Base-by-base conservation (phyloP, 129 eudicot species). In the Flaveria robusta region DNA sequence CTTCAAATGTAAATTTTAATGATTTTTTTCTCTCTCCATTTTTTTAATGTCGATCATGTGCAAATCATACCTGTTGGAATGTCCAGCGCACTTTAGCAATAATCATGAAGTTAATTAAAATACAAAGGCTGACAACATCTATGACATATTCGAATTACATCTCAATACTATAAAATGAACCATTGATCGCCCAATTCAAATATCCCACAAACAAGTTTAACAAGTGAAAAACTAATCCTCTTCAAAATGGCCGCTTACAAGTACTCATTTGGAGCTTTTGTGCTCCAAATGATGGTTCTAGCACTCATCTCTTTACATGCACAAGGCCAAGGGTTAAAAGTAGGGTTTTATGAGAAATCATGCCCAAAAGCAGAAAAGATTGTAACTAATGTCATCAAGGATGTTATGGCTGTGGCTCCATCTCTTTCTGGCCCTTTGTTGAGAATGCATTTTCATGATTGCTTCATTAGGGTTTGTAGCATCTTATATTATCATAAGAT, bases 371-470 rank as follows among this genome's bases (percentile, higher is more conserved):
- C 80, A 1, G 85, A 87, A 58, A 68, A 52, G 51, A 87, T 85
- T 27, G 82, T 86, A 0, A 59, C 42, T 59, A 42, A 64, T 34
- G 81, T 83, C n/a, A 69, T 79, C 0, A 66, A 54, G 7, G 43
- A 85, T 12, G 87, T 82, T 22, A 82, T 90, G 16, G 74, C 90
- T 0, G 83, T 59, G 1, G 84, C 90, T 7, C 96, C 92, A 9
- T 75, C 85, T 43, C 89, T 90, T 31, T 77, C 87, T 54, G 92
- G 86, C 52, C 88, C 96, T 9, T 66, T 90, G 72, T 49, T 87
- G 70, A 85, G 96, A 73, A 75, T 89, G 89, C 89, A 87, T 59
- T 89, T 84, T 52, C 96, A 89, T 31, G 96, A 89, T 65, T 87
- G 92, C 74, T 89, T 87, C 71, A 86, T 89, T 62, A 76, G 88